Evolutionary conservation across 805 yeast species (phyloP).

Genomic region (Schwanniomyces occidentalis): DNA sequence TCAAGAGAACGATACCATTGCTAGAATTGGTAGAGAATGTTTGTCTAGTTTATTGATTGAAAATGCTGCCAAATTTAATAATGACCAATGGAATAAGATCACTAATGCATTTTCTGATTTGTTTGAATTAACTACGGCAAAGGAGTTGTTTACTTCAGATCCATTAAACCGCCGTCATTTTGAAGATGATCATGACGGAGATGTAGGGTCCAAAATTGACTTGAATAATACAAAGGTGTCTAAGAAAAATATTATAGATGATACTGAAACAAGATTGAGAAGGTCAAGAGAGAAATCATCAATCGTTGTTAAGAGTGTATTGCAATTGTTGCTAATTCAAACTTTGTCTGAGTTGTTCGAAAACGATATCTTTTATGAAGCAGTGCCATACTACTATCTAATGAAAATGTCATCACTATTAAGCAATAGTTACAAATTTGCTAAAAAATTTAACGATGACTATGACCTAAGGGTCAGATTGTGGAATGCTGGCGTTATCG

Average conservation of each 20-base stretch:
- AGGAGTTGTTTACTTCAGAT: conserved; percentile 70
- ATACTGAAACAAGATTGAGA: conserved; percentile 38
- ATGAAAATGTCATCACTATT: conserved; percentile 60
- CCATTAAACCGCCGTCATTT: conserved; percentile 33
- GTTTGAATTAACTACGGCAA: conserved; percentile 83
- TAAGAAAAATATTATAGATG: conserved; percentile 15
- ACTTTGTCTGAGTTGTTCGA: conserved; percentile 79
- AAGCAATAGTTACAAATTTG: conserved; percentile 73
- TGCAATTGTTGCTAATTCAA: conserved; percentile 87
- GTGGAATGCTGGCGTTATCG: conserved; percentile 91
- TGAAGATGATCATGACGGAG: conserved; percentile 31
- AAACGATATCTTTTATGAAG: conserved; percentile 61
- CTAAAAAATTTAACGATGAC: conserved; percentile 85
- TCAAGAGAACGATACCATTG: conserved; percentile 95
- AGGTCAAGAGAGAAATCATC: conserved; percentile 61
- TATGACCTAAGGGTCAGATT: conserved; percentile 83
- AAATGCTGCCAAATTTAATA: conserved; percentile 64
- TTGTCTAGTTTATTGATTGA: conserved; percentile 76
- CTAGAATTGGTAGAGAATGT: conserved; percentile 91
- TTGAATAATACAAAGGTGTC: conserved; percentile 9
- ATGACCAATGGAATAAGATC: conserved; percentile 73
- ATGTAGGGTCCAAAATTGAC: conserved; percentile 17
- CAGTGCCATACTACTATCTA: conserved; percentile 67
- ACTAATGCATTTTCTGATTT: conserved; percentile 64
- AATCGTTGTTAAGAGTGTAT: conserved; percentile 88